phyloP scores from a whole-genome alignment of 768 basidiomycete genomes.

The Auricularia sp. region DNA sequence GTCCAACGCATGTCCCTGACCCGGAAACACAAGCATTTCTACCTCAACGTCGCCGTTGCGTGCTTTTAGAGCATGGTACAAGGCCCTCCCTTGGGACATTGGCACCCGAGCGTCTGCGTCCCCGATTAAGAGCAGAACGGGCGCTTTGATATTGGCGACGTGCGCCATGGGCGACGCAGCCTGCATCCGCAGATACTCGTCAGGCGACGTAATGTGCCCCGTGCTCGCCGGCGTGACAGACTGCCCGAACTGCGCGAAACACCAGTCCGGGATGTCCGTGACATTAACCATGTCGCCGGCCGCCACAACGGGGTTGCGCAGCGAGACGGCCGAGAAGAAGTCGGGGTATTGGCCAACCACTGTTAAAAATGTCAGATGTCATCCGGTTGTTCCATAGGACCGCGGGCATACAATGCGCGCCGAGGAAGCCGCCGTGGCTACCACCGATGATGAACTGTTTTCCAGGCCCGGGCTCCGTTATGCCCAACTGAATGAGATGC shows the following conservation, averaged over 20 bases:
- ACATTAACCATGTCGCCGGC: slow-evolving; percentile 39
- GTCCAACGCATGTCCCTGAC: slow-evolving; percentile 54
- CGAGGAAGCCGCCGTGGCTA: slow-evolving; percentile 61
- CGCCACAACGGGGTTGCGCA: slow-evolving; percentile 65
- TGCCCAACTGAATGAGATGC: slow-evolving; percentile 39
- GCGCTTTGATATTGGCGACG: slow-evolving; percentile 39
- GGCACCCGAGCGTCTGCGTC: slow-evolving; percentile 52
- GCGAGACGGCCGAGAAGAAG: slow-evolving; percentile 48
- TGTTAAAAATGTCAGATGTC: slow-evolving; percentile 15
- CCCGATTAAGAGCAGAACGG: slow-evolving; percentile 52
- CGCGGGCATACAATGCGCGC: slow-evolving; percentile 41
- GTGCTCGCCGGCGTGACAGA: slow-evolving; percentile 22
- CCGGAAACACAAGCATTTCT: slow-evolving; percentile 51
- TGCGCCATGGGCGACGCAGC: slow-evolving; percentile 46
- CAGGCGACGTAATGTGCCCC: slow-evolving; percentile 21
- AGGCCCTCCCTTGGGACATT: slow-evolving; percentile 49
- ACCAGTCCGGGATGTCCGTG: slow-evolving; percentile 67
- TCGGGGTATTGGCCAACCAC: slow-evolving; percentile 57
- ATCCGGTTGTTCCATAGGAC: not conserved
- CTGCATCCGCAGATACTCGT: slow-evolving; percentile 35
- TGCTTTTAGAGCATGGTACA: slow-evolving; percentile 58
- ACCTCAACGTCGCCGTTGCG: slow-evolving; percentile 25
- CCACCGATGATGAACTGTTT: slow-evolving; percentile 53
- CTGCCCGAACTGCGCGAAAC: slow-evolving; percentile 31
- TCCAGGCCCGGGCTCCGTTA: slow-evolving; percentile 39